Base-by-base conservation (phyloP, 139 green algal species). In the Nannochloris sp. region DNA sequence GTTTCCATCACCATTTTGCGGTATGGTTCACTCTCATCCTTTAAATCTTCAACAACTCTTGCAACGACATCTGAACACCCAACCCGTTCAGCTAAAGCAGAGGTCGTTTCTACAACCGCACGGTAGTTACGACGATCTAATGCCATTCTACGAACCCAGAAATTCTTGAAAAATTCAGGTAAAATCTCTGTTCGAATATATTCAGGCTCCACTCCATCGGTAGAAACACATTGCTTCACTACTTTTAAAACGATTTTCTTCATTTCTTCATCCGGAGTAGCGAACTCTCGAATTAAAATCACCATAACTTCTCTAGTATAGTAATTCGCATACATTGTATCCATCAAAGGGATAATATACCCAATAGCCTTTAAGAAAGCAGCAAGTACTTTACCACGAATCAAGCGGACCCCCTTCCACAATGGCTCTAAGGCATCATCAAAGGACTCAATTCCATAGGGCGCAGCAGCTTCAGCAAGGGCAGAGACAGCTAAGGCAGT, bases 221-320 rank as follows among this genome's bases (percentile, higher is more conserved):
- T 97, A 37, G 47, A 77, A 64, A 98, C 92, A 73, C 90, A 97
- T 83, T 99, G 92, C 84, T 97, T 93, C 23, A 98, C 90, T 67
- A 99, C 91, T 80, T 97, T 96, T 58, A 99, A 87, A 80, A 97
- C 91, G 64, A 98, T 99, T 84, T 98, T 99, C 88, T 98, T 99
- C 94, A 99, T 99, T 83, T 99, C 94, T 76, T 99, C 94, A 74
- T 99, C 94, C 0, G 94, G 89, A 2, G 90, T 95, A 74, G 83
- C 68, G 75, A 99, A 99, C 82, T 99, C 94, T n/a, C 94, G 80
- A 30, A 78, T 64, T 15, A 73, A 81, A 57, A 98, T 86, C 27
- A 97, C 74, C 94, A 98, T 98, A 24, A 98, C 89, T 74, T 98
- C 92, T 2, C 82, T 64, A 1, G 93, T 99, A 84, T 98, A 98